Percentiles rank a stretch among this genome's conserved stretches.
Conservation (phyloP, 148 eudicot genomes). For the Cornus controversa region DNA sequence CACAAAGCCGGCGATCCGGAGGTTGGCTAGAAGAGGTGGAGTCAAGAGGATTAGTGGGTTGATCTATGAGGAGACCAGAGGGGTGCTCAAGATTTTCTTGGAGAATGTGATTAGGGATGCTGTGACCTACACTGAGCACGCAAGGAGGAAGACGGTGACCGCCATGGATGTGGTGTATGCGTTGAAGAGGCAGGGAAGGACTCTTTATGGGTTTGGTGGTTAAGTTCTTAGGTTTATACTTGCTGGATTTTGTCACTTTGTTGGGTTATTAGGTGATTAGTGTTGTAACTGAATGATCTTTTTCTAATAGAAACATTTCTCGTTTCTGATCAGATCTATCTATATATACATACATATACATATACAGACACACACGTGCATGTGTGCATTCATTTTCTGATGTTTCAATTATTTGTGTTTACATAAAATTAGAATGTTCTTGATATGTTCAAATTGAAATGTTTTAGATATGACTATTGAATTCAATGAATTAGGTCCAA, state of each 20-base stretch:
- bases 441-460: too few relatives aligned
- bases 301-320: not conserved
- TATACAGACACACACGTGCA: too few relatives aligned
- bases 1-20: constrained; percentile 34
- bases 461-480: too few relatives aligned
- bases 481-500: too few relatives aligned
- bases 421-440: too few relatives aligned
- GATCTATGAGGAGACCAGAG: constrained; percentile 40
- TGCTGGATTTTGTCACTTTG: not conserved
- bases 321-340: too few relatives aligned
- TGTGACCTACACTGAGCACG: constrained; percentile 44
- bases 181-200: constrained; percentile 39
- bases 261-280: not conserved
- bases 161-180: constrained; percentile 45
- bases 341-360: too few relatives aligned
- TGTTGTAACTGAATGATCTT: not conserved
- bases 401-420: too few relatives aligned
- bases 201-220: constrained; percentile 40
- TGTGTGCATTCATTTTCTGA: too few relatives aligned
- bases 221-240: not conserved
- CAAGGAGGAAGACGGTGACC: constrained; percentile 42
- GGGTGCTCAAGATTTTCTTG: constrained; percentile 34
- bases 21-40: constrained; percentile 36
- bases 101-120: constrained; percentile 44
- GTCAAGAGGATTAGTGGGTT: constrained; percentile 38